Percentiles rank a stretch among this genome's conserved stretches.
These are phyloP conservation scores for Paraglomus occultum DNA, from an alignment of 192 early-diverging fungal species.

Conservation along the genomic window DNA sequence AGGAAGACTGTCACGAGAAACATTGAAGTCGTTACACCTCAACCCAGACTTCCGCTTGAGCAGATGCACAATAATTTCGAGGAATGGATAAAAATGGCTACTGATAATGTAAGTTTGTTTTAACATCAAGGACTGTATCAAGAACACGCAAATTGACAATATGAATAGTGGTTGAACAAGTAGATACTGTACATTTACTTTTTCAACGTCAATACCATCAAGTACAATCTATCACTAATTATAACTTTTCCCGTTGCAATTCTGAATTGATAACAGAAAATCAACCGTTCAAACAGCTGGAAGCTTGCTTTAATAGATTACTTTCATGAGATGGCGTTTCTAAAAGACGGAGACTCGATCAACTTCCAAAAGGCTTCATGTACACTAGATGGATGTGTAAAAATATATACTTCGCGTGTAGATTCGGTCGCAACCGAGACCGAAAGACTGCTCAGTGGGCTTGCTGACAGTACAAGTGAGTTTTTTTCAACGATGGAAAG, in stretches of 20 bases:
- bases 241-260: background rate
- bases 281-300: constrained; percentile 93
- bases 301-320: constrained; percentile 98
- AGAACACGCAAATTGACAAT: background rate
- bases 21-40: constrained; percentile 12
- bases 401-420: constrained; percentile 95
- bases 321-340: constrained; percentile 92
- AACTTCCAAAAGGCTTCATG: constrained; percentile 99
- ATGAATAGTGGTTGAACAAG: background rate
- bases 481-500: background rate
- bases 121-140: constrained; percentile 4
- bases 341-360: constrained; percentile 94
- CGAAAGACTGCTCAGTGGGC: constrained; percentile 81
- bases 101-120: constrained; percentile 71
- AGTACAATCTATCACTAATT: background rate
- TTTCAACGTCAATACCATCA: background rate
- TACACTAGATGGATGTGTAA: constrained; percentile 95
- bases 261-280: constrained; percentile 63
- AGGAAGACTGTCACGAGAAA: background rate
- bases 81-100: constrained; percentile 97
- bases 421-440: constrained; percentile 95
- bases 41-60: constrained; percentile 35
- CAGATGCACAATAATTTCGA: constrained; percentile 63
- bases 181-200: constrained; percentile 11
- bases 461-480: constrained; percentile 71